Evolutionary conservation across 495 filamentous ascomycete genomes (phyloP), one percentile per base, ranked within the genome.

Genomic region (Talaromyces adpressus): DNA sequence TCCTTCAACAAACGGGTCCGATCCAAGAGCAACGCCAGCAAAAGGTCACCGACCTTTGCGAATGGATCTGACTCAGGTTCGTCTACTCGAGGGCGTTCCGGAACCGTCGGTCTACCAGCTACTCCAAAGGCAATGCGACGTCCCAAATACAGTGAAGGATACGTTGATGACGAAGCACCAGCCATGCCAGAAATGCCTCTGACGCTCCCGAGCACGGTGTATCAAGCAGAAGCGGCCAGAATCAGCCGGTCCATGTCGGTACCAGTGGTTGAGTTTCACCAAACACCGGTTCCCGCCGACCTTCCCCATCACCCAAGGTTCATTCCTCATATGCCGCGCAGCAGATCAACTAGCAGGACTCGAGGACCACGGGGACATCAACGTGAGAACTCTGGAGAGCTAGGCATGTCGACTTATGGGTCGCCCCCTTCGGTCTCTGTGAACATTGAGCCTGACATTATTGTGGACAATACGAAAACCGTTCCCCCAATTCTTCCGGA

Each of bases 121-220:
- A 95, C 91, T 6, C 91, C 92, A 22, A 82, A 88, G 75, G 91
- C 91, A 2, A 94, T 95, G 91, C 84, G 89, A 27, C 86, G 92
- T 70, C 84, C 86, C 3, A 87, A 87, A 56, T 87, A 92, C 65
- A 76, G 69, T 25, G 82, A 86, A 65, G 79, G 81, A 0, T 80
- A 86, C 47, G 77, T 83, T 51, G 77, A 77, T 61, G 80, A 84
- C 25, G 73, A 74, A 52, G 84, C 84, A 52, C 87, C 87, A 29
- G 81, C 83, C 12, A 85, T 92, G 2, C 89, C 91, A 2, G 79
- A 82, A 8, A 80, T 93, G 6, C 87, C 90, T 5, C 72, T 81
- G 25, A 70, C 85, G 23, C 77, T 89, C 9, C 82, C 83, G 20
- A 83, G 84, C 52, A 85, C 85, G n/a, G 81, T 84, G 2, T 91